A percentile compares a stretch with the other conserved stretches of the same genome.
These are phyloP conservation scores for Mortierella alpina DNA, from an alignment of 192 early-diverging fungal genomes.

Conservation along the genomic window DNA sequence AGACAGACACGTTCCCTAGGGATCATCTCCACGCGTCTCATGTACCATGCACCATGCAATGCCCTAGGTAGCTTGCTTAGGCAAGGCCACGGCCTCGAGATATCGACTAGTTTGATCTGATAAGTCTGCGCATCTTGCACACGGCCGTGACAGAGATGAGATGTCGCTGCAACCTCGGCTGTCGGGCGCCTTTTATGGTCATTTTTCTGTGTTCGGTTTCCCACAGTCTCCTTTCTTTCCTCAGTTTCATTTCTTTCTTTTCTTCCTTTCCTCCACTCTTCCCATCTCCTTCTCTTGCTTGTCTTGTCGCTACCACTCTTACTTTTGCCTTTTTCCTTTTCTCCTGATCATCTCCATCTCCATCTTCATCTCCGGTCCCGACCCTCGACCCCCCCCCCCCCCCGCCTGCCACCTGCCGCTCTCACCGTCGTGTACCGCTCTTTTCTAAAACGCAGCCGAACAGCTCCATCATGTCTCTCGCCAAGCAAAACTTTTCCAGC, in stretches of 20 bases:
- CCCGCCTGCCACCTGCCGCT: no score
- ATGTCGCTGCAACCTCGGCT: neutral
- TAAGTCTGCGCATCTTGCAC: no score
- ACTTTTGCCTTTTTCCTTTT: neutral
- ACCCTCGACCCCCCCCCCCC: no score
- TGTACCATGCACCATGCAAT: no score
- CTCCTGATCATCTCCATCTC: neutral
- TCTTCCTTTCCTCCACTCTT: neutral
- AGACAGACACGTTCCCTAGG: no score
- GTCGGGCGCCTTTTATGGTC: no score
- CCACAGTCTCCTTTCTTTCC: neutral
- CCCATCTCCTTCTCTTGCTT: neutral
- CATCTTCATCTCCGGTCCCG: neutral
- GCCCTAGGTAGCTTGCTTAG: no score
- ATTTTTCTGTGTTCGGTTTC: neutral
- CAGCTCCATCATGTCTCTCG: conserved; percentile 35
- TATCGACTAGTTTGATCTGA: no score
- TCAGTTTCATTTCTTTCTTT: neutral
- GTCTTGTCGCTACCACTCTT: neutral
- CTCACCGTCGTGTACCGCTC: neutral
- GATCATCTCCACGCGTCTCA: no score
- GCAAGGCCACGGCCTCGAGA: no score
- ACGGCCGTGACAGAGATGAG: no score
- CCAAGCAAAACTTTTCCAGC: conserved; percentile 64
- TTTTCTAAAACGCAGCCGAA: neutral